Conservation (phyloP, 345 rosid species). For the Draba incana region DNA sequence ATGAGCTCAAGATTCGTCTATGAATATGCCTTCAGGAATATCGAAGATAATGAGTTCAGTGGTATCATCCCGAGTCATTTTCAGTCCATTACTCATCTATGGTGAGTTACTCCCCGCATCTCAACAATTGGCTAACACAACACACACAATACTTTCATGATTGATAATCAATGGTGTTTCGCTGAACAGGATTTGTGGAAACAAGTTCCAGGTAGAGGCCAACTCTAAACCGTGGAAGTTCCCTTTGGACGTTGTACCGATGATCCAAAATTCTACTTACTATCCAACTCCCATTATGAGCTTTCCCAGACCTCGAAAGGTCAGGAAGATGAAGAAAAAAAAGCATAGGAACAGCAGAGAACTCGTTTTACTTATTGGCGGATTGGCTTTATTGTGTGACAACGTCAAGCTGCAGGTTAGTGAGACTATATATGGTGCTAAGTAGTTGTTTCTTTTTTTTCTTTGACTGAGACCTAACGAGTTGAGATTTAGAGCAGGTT, state of each 20-base stretch:
- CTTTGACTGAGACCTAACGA: constrained; percentile 33
- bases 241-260: constrained; percentile 57
- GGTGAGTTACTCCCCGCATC: constrained; percentile 49
- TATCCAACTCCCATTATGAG: constrained; percentile 73
- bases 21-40: constrained; percentile 58
- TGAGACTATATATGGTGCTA: not conserved
- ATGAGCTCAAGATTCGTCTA: constrained; percentile 32
- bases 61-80: constrained; percentile 83
- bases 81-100: constrained; percentile 76
- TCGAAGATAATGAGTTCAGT: constrained; percentile 76
- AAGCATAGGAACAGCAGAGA: constrained; percentile 56
- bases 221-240: constrained; percentile 76
- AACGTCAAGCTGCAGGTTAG: constrained; percentile 73
- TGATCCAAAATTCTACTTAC: constrained; percentile 52
- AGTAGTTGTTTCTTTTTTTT: not conserved
- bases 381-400: constrained; percentile 58
- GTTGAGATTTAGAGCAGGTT: constrained; percentile 55
- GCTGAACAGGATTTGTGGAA: constrained; percentile 77
- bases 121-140: not conserved
- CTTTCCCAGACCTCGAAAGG: constrained; percentile 47
- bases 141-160: not conserved
- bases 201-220: constrained; percentile 56
- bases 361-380: constrained; percentile 61
- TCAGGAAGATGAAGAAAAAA: constrained; percentile 49
- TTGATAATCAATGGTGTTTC: constrained; percentile 22